Conservation (phyloP, 352 stramenopile species). For the Pythium plurisporium region DNA sequence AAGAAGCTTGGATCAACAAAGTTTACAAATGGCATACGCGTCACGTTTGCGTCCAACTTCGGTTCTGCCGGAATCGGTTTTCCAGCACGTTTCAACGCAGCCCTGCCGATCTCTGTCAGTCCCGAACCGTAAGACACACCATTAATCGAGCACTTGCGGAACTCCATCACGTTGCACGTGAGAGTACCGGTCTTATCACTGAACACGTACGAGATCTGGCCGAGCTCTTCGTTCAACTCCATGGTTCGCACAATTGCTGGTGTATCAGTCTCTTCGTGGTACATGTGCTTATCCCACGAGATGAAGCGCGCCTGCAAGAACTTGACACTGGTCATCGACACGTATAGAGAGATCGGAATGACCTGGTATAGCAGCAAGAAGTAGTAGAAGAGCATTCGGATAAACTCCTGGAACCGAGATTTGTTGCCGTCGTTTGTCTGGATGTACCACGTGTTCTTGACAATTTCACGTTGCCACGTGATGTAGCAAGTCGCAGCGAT, state of each 20-base stretch:
- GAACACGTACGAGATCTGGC: slow-evolving; percentile 98
- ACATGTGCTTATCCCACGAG: slow-evolving; percentile 83
- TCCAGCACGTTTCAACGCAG: slow-evolving; percentile 47
- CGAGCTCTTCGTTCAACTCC: slow-evolving; percentile 84
- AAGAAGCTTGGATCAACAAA: slow-evolving; percentile 69
- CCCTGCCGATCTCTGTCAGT: slow-evolving; percentile 77
- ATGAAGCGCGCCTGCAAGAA: slow-evolving; percentile 88
- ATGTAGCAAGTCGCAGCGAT: slow-evolving; percentile 70
- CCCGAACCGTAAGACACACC: slow-evolving; percentile 81
- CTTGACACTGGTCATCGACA: slow-evolving; percentile 86
- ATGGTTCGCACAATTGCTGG: slow-evolving; percentile 82
- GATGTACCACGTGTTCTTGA: slow-evolving; percentile 75
- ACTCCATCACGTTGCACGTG: slow-evolving; percentile 90
- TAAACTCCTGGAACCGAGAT: slow-evolving; percentile 47
- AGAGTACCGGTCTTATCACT: slow-evolving; percentile 88
- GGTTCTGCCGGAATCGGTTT: slow-evolving; percentile 62
- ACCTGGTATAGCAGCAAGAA: slow-evolving; percentile 92
- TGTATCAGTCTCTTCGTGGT: slow-evolving; percentile 65
- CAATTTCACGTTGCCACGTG: slow-evolving; percentile 73
- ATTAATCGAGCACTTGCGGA: slow-evolving; percentile 83
- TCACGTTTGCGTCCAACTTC: slow-evolving; percentile 48
- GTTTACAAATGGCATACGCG: slow-evolving; percentile 68
- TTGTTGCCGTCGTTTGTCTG: slow-evolving; percentile 33
- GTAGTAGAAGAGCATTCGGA: slow-evolving; percentile 89
- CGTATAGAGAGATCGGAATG: slow-evolving; percentile 85